A percentile compares a stretch with the other conserved stretches of the same genome.
Conservation (phyloP, 805 yeast genomes). For the Ogataea corticis region DNA sequence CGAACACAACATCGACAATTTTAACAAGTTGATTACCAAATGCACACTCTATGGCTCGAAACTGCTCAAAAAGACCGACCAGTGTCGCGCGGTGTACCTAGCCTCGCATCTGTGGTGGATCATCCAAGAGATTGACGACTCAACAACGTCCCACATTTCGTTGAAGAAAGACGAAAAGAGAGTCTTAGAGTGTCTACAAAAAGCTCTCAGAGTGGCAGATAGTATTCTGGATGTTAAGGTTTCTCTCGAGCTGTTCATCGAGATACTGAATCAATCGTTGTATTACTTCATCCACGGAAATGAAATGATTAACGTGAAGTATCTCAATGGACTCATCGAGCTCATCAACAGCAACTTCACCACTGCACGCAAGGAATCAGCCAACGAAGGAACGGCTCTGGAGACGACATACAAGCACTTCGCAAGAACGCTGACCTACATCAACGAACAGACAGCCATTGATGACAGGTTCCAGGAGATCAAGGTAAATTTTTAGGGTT, state of each 20-base stretch:
- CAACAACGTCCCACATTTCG: slow-evolving; percentile 26
- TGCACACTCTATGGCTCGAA: slow-evolving; percentile 87
- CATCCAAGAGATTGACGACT: slow-evolving; percentile 48
- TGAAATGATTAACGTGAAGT: slow-evolving; percentile 64
- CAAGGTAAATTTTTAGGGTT: slow-evolving; percentile 5
- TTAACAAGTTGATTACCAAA: slow-evolving; percentile 79
- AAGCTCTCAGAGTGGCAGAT: slow-evolving; percentile 87
- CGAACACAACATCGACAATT: slow-evolving; percentile 52
- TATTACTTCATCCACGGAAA: slow-evolving; percentile 85
- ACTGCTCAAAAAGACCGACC: slow-evolving; percentile 88
- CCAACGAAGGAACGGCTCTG: slow-evolving; percentile 22
- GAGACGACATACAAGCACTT: slow-evolving; percentile 55
- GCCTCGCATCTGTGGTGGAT: slow-evolving; percentile 97
- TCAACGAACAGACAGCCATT: slow-evolving; percentile 62
- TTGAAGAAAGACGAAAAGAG: slow-evolving; percentile 54
- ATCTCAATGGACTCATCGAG: slow-evolving; percentile 84
- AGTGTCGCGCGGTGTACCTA: slow-evolving; percentile 83
- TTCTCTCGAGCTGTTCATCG: slow-evolving; percentile 82
- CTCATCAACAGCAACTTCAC: slow-evolving; percentile 67
- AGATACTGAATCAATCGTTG: slow-evolving; percentile 81
- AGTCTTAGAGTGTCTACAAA: slow-evolving; percentile 87
- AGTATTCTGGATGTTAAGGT: slow-evolving; percentile 82
- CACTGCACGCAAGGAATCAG: slow-evolving; percentile 22
- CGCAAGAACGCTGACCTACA: slow-evolving; percentile 69
- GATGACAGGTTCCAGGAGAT: slow-evolving; percentile 70